Evolutionary conservation across 2,329 filamentous ascomycete genomes (phyloP).

Genomic region (Clarireedia hainanense): DNA sequence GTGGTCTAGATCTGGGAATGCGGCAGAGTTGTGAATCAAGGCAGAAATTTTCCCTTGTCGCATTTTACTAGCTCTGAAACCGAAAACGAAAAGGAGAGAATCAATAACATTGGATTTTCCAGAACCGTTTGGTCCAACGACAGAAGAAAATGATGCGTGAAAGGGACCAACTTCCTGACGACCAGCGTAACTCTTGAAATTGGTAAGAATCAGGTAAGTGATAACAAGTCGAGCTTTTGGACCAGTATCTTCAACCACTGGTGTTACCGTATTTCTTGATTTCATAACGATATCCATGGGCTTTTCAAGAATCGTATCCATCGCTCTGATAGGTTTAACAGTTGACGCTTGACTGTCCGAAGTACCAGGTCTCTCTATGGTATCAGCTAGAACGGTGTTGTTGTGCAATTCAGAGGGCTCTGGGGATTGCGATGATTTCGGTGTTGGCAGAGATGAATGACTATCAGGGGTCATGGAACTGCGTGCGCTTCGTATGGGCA

Average conservation of each 20-base stretch:
- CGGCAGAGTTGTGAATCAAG: slow-evolving; percentile 92
- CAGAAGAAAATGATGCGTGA: slow-evolving; percentile 93
- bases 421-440: slow-evolving; percentile 48
- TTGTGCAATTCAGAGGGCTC: slow-evolving; percentile 42
- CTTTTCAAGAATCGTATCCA: slow-evolving; percentile 72
- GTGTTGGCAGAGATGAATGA: slow-evolving; percentile 37
- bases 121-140: slow-evolving; percentile 95
- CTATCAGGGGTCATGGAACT: slow-evolving; percentile 27
- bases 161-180: slow-evolving; percentile 94
- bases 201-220: slow-evolving; percentile 82
- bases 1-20: slow-evolving; percentile 73
- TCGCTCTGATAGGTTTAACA: slow-evolving; percentile 65
- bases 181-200: slow-evolving; percentile 99
- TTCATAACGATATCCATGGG: slow-evolving; percentile 93
- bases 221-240: slow-evolving; percentile 88
- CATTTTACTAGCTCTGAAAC: slow-evolving; percentile 98
- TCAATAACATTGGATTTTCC: slow-evolving; percentile 99
- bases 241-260: slow-evolving; percentile 63
- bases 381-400: slow-evolving; percentile 62
- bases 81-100: slow-evolving; percentile 96
- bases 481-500: slow-evolving; percentile 25
- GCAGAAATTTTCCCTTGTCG: slow-evolving; percentile 97
- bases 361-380: slow-evolving; percentile 52
- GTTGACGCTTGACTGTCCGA: slow-evolving; percentile 42
- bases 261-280: slow-evolving; percentile 62